Evolutionary conservation across 345 rosid genomes (phyloP).

Genomic region (Syzygium aqueum): DNA sequence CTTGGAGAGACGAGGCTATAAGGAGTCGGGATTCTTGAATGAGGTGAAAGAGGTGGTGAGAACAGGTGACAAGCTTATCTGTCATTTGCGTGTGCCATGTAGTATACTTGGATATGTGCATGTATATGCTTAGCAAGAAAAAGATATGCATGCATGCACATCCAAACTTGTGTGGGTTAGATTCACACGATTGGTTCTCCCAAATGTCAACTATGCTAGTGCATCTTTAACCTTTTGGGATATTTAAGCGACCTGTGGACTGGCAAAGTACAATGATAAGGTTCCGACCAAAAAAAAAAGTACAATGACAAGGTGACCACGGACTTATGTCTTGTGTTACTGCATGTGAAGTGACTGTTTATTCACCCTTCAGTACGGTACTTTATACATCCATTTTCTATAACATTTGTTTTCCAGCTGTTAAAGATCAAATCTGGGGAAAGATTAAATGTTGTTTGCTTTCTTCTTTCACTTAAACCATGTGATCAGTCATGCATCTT

Average conservation of each 20-base stretch:
- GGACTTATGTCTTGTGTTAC: background rate
- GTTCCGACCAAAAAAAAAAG: background rate
- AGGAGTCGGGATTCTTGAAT: constrained; percentile 85
- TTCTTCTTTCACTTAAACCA: background rate
- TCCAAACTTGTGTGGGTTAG: background rate
- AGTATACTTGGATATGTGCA: background rate
- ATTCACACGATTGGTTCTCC: background rate
- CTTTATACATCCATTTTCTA: background rate
- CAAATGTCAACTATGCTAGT: background rate
- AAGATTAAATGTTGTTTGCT: background rate
- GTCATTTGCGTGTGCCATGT: background rate
- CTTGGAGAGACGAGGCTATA: constrained; percentile 86
- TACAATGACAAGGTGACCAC: background rate
- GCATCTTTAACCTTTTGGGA: background rate
- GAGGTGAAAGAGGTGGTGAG: constrained; percentile 74
- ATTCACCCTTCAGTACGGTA: background rate
- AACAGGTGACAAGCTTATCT: constrained; percentile 46
- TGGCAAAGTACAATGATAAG: background rate
- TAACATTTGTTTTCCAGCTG: background rate
- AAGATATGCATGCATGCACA: background rate
- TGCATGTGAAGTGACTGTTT: background rate
- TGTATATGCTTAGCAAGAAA: background rate
- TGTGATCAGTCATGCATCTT: background rate
- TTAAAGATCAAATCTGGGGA: background rate
- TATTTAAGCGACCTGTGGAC: background rate